Percentiles rank a stretch among this genome's conserved stretches.
Conservation (phyloP, 164 flowering plant species). For the Annona squamosa region DNA sequence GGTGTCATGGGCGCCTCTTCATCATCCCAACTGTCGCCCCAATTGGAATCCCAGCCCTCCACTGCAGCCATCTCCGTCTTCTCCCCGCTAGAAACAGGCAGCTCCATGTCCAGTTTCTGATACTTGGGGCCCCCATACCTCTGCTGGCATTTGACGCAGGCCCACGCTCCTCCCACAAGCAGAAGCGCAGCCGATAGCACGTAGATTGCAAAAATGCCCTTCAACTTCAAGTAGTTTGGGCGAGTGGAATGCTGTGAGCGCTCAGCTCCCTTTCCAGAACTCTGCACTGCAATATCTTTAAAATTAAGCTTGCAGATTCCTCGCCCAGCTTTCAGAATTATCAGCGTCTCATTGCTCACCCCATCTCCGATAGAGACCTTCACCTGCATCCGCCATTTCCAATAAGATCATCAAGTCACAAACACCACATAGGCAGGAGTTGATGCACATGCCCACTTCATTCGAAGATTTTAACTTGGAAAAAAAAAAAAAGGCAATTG, state of each 20-base stretch:
- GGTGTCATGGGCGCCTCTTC: constrained; percentile 69
- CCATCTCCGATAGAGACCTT: constrained; percentile 35
- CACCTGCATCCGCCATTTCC: constrained; percentile 32
- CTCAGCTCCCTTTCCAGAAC: constrained; percentile 16
- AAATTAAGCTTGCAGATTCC: constrained; percentile 51
- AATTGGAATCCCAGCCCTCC: constrained; percentile 68
- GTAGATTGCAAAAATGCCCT: constrained; percentile 13
- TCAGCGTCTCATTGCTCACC: constrained; percentile 19
- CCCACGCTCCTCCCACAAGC: constrained; percentile 27
- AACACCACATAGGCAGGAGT: background rate
- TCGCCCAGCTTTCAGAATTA: constrained; percentile 31
- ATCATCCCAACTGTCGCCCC: constrained; percentile 80
- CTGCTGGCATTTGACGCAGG: constrained; percentile 23
- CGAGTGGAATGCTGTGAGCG: constrained; percentile 11
- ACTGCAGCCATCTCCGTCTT: constrained; percentile 22
- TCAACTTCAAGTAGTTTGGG: constrained; percentile 16
- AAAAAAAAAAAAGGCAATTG: too few species aligned
- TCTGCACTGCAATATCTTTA: constrained; percentile 24
- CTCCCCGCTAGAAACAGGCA: constrained; percentile 37
- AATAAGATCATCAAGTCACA: background rate
- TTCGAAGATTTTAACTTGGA: too few species aligned
- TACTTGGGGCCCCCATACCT: constrained; percentile 30
- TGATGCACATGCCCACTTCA: too few species aligned
- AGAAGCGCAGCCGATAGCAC: constrained; percentile 28
- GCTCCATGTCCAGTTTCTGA: constrained; percentile 55